A percentile compares a stretch with the other conserved stretches of the same genome.
phyloP scores from a whole-genome alignment of 106 monocot species.

The Acorus calamus region DNA sequence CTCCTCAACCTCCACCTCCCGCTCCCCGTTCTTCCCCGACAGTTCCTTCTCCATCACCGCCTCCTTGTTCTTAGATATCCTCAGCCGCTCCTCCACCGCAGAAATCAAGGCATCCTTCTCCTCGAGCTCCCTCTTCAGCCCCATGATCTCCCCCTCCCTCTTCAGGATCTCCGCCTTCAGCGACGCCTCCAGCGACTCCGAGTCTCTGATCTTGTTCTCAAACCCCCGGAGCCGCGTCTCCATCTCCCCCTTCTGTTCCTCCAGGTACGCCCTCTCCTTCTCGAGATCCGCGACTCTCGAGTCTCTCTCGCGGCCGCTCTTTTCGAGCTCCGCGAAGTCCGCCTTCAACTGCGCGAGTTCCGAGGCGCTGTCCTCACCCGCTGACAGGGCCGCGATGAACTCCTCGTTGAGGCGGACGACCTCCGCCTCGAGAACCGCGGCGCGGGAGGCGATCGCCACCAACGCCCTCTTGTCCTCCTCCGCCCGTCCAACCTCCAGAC shows the following conservation, averaged over 20 bases:
- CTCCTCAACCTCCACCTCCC: neutral
- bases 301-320: neutral
- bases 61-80: neutral
- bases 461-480: constrained; percentile 1
- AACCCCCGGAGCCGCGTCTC: neutral
- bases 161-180: neutral
- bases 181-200: too few species aligned
- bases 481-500: neutral
- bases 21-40: neutral
- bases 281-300: neutral
- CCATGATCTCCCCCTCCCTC: constrained; percentile 1
- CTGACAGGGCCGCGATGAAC: constrained; percentile 12
- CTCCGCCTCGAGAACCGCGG: constrained; percentile 17
- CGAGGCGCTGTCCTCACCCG: constrained; percentile 4
- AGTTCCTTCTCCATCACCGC: neutral
- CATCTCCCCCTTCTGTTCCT: neutral
- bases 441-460: constrained; percentile 11
- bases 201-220: neutral
- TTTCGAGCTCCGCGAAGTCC: neutral
- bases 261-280: neutral
- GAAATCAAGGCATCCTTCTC: neutral
- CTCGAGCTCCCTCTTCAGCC: neutral
- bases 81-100: constrained; percentile 1
- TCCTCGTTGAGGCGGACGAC: constrained; percentile 20
- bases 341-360: neutral